Evolutionary conservation across 768 basidiomycete genomes (phyloP), one percentile per base, ranked within the genome.

Genomic region (Naganishia friedmannii): DNA sequence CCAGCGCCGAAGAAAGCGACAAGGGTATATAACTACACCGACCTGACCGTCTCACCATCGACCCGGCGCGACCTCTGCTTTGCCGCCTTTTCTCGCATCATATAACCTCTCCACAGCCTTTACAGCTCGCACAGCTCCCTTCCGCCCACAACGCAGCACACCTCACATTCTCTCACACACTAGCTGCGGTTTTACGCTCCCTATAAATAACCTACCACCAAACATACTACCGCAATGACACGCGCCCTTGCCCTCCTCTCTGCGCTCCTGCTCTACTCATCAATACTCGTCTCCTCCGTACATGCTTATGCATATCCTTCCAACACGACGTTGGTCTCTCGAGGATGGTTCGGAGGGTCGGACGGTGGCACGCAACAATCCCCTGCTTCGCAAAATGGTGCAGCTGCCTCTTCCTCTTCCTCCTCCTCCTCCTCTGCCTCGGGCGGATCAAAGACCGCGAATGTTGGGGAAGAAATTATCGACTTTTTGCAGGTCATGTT

Each of bases 401-500:
- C 48, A 2, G 12, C n/a, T 21, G 19, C 48, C 4, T 3, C 48
- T 26, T 4, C n/a, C 9, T 63, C 60, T 3, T 63, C 60, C n/a
- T 42, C 60, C 13, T 26, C 21, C 9, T 63, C 60, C 1, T 63
- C 60, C n/a, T 42, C 60, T 26, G 6, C 21, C 8, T 45, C 60
- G 60, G 29, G 39, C 23, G 42, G 39, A 26, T 28, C 60, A 19
- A 23, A 31, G 31, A 37, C 32, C 8, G 57, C 29, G 12, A 19
- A 26, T 29, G 60, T 63, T 1, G 60, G 37, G 1, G 42, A 46
- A 26, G 60, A 45, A 23, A 63, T 63, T 45, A 63, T 63, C 42
- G 12, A 63, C 17, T 63, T 63, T n/a, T n/a, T 63, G 42, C 60
- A 63, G 60, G 60, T 63, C 31, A 45, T 63, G 39, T 42, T 63